phyloP scores from a whole-genome alignment of 352 stramenopile species.

The Pythium monospermum region DNA sequence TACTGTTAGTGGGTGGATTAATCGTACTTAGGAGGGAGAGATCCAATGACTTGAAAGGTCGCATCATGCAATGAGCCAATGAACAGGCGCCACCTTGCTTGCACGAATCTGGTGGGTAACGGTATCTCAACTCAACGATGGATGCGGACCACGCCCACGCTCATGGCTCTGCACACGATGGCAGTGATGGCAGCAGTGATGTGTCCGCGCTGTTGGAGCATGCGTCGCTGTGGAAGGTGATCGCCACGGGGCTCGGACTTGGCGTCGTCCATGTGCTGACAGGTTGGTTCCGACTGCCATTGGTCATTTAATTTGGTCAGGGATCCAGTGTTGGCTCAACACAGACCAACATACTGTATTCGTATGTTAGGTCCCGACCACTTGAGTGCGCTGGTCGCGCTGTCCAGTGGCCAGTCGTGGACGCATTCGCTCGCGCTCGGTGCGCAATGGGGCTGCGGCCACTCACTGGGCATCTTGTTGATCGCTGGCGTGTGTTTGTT shows the following conservation, averaged over 20 bases:
- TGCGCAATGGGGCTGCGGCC: conserved; percentile 84
- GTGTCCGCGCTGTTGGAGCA: conserved; percentile 14
- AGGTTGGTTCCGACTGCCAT: too few relatives aligned
- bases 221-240: conserved; percentile 26
- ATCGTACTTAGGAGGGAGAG: neutral
- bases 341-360: too few relatives aligned
- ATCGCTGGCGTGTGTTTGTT: conserved; percentile 52
- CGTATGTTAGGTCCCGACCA: conserved; percentile 77
- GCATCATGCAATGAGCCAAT: conserved; percentile 2
- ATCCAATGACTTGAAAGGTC: conserved; percentile 7
- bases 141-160: neutral
- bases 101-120: neutral
- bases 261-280: conserved; percentile 55
- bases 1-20: neutral
- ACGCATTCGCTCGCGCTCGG: conserved; percentile 66
- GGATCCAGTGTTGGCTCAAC: too few relatives aligned
- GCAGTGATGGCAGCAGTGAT: neutral
- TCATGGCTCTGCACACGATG: neutral
- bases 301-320: too few relatives aligned
- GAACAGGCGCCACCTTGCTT: neutral
- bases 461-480: conserved; percentile 79
- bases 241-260: conserved; percentile 35
- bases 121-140: neutral
- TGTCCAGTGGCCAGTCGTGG: conserved; percentile 67
- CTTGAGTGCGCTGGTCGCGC: conserved; percentile 79